phyloP scores from a whole-genome alignment of 148 eudicot species.

The Selenicereus undatus region DNA sequence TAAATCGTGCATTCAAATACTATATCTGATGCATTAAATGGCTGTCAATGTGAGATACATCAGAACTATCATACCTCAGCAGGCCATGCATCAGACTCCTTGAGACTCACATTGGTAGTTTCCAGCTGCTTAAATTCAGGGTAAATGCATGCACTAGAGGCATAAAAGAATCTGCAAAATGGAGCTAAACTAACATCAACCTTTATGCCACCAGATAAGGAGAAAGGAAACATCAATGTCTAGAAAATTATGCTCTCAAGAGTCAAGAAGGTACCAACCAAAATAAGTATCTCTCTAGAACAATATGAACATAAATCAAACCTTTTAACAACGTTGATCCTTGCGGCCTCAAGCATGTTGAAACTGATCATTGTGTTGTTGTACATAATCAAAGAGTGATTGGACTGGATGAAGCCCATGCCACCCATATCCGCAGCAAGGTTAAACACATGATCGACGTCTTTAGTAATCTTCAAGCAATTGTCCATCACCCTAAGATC shows the following conservation, averaged over 20 bases:
- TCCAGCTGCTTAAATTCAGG: slow-evolving; percentile 61
- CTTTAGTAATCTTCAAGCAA: slow-evolving; percentile 49
- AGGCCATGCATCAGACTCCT: slow-evolving; percentile 61
- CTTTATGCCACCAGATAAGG: not conserved
- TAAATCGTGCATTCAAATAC: not conserved
- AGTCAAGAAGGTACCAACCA: not conserved
- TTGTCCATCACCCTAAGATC: slow-evolving; percentile 62
- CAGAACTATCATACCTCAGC: slow-evolving; percentile 36
- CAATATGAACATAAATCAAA: slow-evolving; percentile 11
- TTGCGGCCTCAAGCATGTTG: slow-evolving; percentile 59
- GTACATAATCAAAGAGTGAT: slow-evolving; percentile 54
- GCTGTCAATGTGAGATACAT: not conserved
- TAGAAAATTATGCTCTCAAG: not conserved
- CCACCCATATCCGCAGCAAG: slow-evolving; percentile 67
- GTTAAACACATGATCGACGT: slow-evolving; percentile 54
- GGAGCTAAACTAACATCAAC: not conserved
- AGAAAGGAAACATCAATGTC: not conserved
- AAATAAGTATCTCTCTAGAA: not conserved
- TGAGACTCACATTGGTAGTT: slow-evolving; percentile 48
- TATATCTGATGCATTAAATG: not conserved
- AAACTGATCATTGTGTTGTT: slow-evolving; percentile 61
- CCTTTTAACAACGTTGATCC: slow-evolving; percentile 55
- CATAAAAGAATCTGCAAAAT: slow-evolving; percentile 48
- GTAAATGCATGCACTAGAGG: slow-evolving; percentile 58
- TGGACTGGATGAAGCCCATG: slow-evolving; percentile 57